phyloP scores from a whole-genome alignment of 768 basidiomycete genomes.

The Podaxis mareebaensis region DNA sequence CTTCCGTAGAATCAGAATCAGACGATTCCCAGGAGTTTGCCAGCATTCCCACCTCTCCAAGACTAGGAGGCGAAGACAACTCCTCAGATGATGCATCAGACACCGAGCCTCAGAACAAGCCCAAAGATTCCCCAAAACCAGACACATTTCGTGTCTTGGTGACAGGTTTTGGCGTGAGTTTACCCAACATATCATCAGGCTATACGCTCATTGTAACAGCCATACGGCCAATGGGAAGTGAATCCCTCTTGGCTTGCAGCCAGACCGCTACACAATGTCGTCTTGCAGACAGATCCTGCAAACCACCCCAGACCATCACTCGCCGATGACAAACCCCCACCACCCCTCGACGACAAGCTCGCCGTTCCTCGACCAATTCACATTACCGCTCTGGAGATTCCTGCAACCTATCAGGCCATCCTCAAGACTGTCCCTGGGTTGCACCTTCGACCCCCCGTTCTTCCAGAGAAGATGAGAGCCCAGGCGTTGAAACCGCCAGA shows the following conservation, averaged over 20 bases:
- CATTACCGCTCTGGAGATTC: slow-evolving; percentile 59
- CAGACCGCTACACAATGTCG: slow-evolving; percentile 56
- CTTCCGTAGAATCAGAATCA: slow-evolving; percentile 9
- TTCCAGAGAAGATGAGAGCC: slow-evolving; percentile 34
- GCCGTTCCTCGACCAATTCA: slow-evolving; percentile 48
- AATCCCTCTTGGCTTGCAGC: slow-evolving; percentile 80
- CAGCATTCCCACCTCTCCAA: slow-evolving; percentile 5
- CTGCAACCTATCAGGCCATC: slow-evolving; percentile 60
- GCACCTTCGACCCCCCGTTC: slow-evolving; percentile 60
- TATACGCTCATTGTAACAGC: slow-evolving; percentile 35
- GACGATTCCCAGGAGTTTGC: slow-evolving; percentile 13
- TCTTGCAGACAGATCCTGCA: slow-evolving; percentile 43
- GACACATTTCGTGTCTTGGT: slow-evolving; percentile 33
- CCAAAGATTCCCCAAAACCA: not conserved
- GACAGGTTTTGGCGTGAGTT: slow-evolving; percentile 39
- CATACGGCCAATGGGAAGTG: slow-evolving; percentile 52
- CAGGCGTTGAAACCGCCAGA: slow-evolving; percentile 40
- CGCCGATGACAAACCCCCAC: slow-evolving; percentile 10
- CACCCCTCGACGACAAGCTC: slow-evolving; percentile 15
- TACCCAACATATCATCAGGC: slow-evolving; percentile 6
- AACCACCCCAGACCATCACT: slow-evolving; percentile 15
- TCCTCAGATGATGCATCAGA: not conserved
- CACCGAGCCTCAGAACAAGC: not conserved
- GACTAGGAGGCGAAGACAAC: not conserved
- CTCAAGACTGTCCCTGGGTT: slow-evolving; percentile 55